Evolutionary conservation across 2,329 filamentous ascomycete genomes (phyloP).

Genomic region (Claviceps citrina): DNA sequence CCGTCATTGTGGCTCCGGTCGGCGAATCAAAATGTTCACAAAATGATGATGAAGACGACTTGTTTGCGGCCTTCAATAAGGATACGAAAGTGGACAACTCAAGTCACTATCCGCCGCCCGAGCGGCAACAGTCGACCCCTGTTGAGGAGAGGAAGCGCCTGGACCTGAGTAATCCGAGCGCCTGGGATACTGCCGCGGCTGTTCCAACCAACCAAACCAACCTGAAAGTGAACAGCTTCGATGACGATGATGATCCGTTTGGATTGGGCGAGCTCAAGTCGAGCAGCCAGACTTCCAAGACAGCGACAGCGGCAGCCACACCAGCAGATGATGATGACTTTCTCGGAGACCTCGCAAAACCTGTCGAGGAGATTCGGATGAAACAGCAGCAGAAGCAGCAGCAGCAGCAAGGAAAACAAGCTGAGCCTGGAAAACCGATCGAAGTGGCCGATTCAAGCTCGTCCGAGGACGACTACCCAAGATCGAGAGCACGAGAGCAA

Average conservation of each 20-base stretch:
- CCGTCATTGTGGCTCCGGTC: conserved; percentile 13
- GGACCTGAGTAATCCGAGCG: conserved; percentile 37
- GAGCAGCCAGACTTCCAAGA: conserved; percentile 12
- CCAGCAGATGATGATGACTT: conserved; percentile 47
- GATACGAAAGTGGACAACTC: conserved; percentile 52
- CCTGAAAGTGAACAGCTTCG: conserved; percentile 21
- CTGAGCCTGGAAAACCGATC: conserved; percentile 41
- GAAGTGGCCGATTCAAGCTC: conserved; percentile 32
- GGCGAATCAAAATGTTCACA: conserved; percentile 7
- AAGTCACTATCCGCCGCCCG: conserved; percentile 45
- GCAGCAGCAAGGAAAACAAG: conserved; percentile 14
- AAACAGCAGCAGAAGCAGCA: conserved; percentile 6
- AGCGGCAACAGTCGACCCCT: conserved; percentile 30
- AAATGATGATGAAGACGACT: conserved; percentile 36
- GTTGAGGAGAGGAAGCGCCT: conserved; percentile 24
- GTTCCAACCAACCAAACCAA: conserved; percentile 7
- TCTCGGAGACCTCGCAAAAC: conserved; percentile 46
- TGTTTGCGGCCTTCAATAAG: conserved; percentile 53
- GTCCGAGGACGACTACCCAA: conserved; percentile 24
- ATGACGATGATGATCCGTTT: conserved; percentile 80
- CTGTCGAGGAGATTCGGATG: conserved; percentile 45
- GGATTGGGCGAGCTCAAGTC: conserved; percentile 52
- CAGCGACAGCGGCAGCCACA: conserved; percentile 14
- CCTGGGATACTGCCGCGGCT: conserved; percentile 28
- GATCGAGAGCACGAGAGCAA: conserved; percentile 7